A percentile compares a stretch with the other conserved stretches of the same genome.
Conservation (phyloP, 768 basidiomycete species). For the Tricholomella constricta region DNA sequence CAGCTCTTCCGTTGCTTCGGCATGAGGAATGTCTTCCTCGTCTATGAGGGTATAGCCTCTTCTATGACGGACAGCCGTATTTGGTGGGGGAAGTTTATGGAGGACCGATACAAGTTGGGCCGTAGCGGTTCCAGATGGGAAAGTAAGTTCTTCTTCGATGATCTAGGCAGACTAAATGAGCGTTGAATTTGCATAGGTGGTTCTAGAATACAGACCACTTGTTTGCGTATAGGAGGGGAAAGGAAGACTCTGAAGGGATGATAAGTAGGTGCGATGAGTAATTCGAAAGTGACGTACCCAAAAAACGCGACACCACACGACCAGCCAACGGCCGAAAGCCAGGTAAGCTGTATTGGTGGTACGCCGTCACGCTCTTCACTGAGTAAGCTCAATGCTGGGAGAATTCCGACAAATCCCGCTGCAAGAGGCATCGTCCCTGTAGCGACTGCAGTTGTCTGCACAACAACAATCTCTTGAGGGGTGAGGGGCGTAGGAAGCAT, state of each 20-base stretch:
- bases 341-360: constrained; percentile 73
- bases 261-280: background rate
- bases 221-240: constrained; percentile 90
- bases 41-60: constrained; percentile 54
- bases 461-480: constrained; percentile 91
- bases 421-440: constrained; percentile 90
- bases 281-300: constrained; percentile 48
- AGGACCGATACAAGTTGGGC: constrained; percentile 93
- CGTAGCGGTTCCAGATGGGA: constrained; percentile 95
- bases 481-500: constrained; percentile 72
- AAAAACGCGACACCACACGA: constrained; percentile 93
- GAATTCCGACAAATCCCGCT: constrained; percentile 86
- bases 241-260: constrained; percentile 76
- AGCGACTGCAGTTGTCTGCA: constrained; percentile 95
- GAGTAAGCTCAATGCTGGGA: constrained; percentile 87
- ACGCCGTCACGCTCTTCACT: constrained; percentile 73
- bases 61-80: constrained; percentile 55
- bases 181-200: constrained; percentile 8
- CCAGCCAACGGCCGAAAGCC: constrained; percentile 78
- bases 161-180: constrained; percentile 50
- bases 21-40: constrained; percentile 32
- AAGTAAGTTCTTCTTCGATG: constrained; percentile 90
- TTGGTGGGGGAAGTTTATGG: constrained; percentile 72
- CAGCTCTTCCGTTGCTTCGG: constrained; percentile 11
- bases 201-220: constrained; percentile 60